Base-by-base conservation (phyloP, 2,329 filamentous ascomycete genomes). In the Penicillium thymicola region DNA sequence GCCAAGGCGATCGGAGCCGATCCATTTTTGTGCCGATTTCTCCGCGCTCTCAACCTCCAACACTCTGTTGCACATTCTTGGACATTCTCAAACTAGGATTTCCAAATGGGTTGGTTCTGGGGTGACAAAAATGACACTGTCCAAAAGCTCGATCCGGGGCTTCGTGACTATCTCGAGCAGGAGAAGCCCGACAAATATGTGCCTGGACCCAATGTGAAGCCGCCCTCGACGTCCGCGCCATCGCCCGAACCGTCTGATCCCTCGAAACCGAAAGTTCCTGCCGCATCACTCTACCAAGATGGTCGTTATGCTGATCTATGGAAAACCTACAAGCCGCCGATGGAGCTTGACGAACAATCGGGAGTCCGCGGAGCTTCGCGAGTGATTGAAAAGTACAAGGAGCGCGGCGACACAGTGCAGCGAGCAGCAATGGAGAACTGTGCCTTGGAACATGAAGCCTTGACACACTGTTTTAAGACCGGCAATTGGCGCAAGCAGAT, bases 371-470 rank as follows among this genome's bases (percentile, higher is more conserved):
- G 91, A 67, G 92, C 96, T 70, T 89, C 89, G 72, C 82, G 90
- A 70, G 86, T 97, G 54, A 79, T 97, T 50, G 88, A 93, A 51
- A 87, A 85, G 7, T 95, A 88, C 81, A 95, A 96, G 73, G 85
- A 90, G 70, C 86, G 92, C 59, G 90, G 89, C 71, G 83, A 85
- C 34, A 82, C 85, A 54, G 89, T 97, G 59, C 90, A 89, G 30
- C 81, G 83, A 41, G 89, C 91, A 1, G 92, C 93, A 10, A 80
- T 96, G 69, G 94, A 99, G 77, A 99, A 97, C 73, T 99, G 94
- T 75, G 88, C 91, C 1, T 74, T 92, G 59, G 90, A 96, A 72
- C 91, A 97, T 77, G 81, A 90, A 70, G 87, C 88, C 57, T 88
- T 95, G 79, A 86, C 87, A 58, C 82, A 88, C 46, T 99, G 94